A percentile compares a stretch with the other conserved stretches of the same genome.
These are phyloP conservation scores for Carex parvula DNA, from an alignment of 176 grass and related monocot genomes.

Conservation along the genomic window DNA sequence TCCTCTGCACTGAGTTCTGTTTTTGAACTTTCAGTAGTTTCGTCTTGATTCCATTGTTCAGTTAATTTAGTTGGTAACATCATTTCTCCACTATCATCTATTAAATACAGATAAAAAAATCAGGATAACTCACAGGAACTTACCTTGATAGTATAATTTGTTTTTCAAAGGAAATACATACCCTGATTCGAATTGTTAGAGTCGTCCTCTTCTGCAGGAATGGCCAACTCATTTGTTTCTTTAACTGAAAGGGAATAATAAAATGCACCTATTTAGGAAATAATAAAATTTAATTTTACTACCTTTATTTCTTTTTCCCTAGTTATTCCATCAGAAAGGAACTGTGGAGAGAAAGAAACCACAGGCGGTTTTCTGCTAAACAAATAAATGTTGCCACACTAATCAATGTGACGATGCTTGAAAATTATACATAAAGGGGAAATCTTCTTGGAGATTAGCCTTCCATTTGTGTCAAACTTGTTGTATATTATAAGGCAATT, in stretches of 20 bases:
- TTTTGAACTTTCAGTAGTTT: slow-evolving; percentile 12
- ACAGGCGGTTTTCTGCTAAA: background rate
- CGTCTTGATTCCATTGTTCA: background rate
- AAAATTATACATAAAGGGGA: background rate
- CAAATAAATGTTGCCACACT: background rate
- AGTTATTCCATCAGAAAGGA: background rate
- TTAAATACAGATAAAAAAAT: background rate
- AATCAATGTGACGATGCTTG: background rate
- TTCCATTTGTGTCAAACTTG: background rate
- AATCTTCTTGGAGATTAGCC: background rate
- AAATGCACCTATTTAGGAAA: background rate
- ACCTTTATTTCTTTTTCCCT: background rate
- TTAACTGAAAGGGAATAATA: background rate
- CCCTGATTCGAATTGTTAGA: slow-evolving; percentile 12
- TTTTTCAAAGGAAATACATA: background rate
- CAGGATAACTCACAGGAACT: background rate
- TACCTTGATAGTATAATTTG: background rate
- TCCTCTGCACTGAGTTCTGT: background rate
- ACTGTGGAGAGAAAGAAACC: no score
- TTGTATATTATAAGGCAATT: no score
- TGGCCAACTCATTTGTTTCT: slow-evolving; percentile 9
- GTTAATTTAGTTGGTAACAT: slow-evolving; percentile 12
- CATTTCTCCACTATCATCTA: slow-evolving; percentile 18
- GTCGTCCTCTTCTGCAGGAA: background rate
- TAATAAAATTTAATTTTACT: background rate